Evolutionary conservation across 345 rosid genomes (phyloP), one percentile per base, ranked within the genome.

Genomic region (Populus nigra): DNA sequence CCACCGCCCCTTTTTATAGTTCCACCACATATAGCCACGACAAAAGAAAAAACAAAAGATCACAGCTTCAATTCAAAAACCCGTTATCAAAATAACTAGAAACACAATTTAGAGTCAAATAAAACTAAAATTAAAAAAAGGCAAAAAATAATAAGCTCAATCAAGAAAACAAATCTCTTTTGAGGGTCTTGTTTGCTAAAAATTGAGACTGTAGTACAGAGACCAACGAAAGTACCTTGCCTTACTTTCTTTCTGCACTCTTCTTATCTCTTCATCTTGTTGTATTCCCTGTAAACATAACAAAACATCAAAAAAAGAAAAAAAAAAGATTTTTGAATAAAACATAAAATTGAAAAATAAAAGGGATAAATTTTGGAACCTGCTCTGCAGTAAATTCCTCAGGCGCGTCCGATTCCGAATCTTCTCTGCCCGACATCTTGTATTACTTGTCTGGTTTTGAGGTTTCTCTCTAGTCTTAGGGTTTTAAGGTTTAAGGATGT

Each of bases 331-430:
- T 25, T 18, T 27, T n/a, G 7, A 8, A 20, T 7, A 62, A 29
- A 39, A 59, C 18, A 23, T 4, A 18, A 6, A 20, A 27, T 47
- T 50, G 5, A 35, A 1, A 20, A 18, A 35, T 38, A 18, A 39
- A 66, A 27, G 2, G 8, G 55, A n/a, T 13, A 25, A 27, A 47
- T 25, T 7, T 17, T 4, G 13, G 39, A 69, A 94, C 98, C 97
- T 95, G 97, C 73, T 91, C 92, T 23, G 87, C 85, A 5, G 94
- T 86, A 71, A 91, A 84, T 75, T 92, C 97, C 86, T 94, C 98
- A 0, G 98, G 98, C 35, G 88, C 88, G 45, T 91, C 93, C 8
- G 91, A 90, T 31, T 87, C 90, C 20, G 81, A 82, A 23, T 85
- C 92, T 72, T 83, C 88, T 65, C 75, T 82, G 20, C 78, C 87